A percentile compares a stretch with the other conserved stretches of the same genome.
Conservation (phyloP, 1,284 basidiomycete species). For the Melanopsichium pennsylvanicum region DNA sequence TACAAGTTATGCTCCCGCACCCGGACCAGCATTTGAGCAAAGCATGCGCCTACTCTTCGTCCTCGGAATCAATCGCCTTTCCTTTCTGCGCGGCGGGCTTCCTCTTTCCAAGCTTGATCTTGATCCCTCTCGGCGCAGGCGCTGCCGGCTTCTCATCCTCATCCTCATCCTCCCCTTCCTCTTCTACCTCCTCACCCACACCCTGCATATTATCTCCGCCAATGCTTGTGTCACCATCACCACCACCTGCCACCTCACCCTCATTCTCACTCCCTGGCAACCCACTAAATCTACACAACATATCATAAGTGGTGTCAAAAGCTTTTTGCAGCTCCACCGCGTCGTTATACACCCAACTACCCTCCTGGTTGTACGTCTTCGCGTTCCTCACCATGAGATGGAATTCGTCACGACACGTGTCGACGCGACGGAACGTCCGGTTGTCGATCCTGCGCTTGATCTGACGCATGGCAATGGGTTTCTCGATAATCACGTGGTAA, state of each 20-base stretch:
- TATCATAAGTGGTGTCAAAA: constrained; percentile 58
- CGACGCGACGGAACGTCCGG: constrained; percentile 78
- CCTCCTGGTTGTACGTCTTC: constrained; percentile 71
- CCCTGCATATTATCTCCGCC: constrained; percentile 7
- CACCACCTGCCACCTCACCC: constrained; percentile 14
- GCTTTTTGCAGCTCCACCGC: constrained; percentile 69
- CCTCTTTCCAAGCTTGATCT: constrained; percentile 46
- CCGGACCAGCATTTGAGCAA: no score
- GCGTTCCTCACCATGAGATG: constrained; percentile 91
- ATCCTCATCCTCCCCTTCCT: constrained; percentile 18
- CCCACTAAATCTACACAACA: constrained; percentile 44
- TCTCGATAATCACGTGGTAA: constrained; percentile 73
- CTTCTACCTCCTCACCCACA: constrained; percentile 8
- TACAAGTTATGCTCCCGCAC: no score
- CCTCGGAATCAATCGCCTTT: constrained; percentile 19
- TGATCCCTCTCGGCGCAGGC: constrained; percentile 32
- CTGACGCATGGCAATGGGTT: constrained; percentile 85
- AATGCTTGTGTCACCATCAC: constrained; percentile 1
- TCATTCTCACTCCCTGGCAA: constrained; percentile 53
- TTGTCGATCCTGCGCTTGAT: constrained; percentile 83
- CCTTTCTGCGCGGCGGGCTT: constrained; percentile 16
- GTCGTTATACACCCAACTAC: constrained; percentile 89
- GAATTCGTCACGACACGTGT: constrained; percentile 81
- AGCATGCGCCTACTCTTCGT: constrained; percentile 14
- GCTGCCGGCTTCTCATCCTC: constrained; percentile 32